phyloP scores from a whole-genome alignment of 768 basidiomycete species.

The Tricholoma furcatifolium region DNA sequence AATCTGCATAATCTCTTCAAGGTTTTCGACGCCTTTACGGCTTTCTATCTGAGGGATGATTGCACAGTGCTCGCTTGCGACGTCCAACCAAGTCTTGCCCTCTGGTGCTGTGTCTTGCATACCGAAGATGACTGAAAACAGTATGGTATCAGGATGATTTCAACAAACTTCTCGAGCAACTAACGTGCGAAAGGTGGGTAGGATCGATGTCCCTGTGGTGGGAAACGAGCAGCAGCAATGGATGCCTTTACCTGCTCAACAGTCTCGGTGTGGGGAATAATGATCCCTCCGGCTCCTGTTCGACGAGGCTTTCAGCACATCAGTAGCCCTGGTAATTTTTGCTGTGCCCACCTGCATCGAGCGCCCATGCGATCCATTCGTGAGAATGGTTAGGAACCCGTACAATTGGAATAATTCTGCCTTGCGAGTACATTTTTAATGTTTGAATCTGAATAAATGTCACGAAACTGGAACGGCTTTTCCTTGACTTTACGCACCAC shows the following conservation, averaged over 20 bases:
- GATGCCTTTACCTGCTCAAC: slow-evolving; percentile 3
- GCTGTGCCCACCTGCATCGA: background rate
- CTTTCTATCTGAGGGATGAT: slow-evolving; percentile 8
- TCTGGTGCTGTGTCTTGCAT: slow-evolving; percentile 5
- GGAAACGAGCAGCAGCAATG: slow-evolving; percentile 2
- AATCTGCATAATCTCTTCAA: slow-evolving; percentile 7
- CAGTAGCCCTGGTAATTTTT: no score
- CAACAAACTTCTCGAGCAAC: no score
- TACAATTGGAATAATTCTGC: slow-evolving; percentile 4
- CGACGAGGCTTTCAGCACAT: background rate
- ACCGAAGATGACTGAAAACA: slow-evolving; percentile 1
- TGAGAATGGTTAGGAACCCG: slow-evolving; percentile 7
- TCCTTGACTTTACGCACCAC: background rate
- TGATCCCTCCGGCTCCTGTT: slow-evolving; percentile 1
- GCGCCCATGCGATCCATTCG: slow-evolving; percentile 4
- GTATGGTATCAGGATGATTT: no score
- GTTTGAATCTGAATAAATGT: slow-evolving; percentile 1
- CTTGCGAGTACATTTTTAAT: slow-evolving; percentile 3
- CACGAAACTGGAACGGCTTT: no score
- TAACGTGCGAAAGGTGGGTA: slow-evolving; percentile 3
- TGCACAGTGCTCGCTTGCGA: slow-evolving; percentile 4
- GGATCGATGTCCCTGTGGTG: slow-evolving; percentile 5
- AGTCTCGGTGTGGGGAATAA: slow-evolving; percentile 6
- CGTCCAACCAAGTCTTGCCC: slow-evolving; percentile 7
- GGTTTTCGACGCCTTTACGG: background rate